phyloP scores from a whole-genome alignment of 768 basidiomycete species.

The Boletellus sp. region DNA sequence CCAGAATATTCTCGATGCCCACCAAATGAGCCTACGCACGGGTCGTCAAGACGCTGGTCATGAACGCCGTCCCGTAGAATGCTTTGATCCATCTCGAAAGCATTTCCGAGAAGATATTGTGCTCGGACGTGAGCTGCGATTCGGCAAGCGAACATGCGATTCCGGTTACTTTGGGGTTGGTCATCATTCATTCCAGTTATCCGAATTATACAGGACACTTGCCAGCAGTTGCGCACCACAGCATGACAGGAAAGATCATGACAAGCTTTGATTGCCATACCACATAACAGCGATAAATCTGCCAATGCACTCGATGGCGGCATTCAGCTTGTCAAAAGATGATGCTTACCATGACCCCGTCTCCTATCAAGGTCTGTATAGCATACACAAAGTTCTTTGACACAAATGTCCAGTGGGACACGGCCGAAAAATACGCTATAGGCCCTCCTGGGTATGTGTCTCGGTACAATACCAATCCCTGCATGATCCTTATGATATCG shows the following conservation, averaged over 20 bases:
- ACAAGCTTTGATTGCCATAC: constrained; percentile 6
- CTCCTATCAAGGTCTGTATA: constrained; percentile 8
- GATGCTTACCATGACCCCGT: constrained; percentile 7
- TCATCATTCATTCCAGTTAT: not conserved
- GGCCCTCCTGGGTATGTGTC: constrained; percentile 24
- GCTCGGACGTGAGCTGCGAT: not conserved
- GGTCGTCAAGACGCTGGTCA: constrained; percentile 9
- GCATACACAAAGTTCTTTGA: not conserved
- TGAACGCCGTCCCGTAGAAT: constrained; percentile 5
- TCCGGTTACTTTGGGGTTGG: constrained; percentile 6
- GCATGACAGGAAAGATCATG: constrained; percentile 5
- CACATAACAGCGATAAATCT: constrained; percentile 13
- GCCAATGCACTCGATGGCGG: not conserved
- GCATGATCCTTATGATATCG: constrained; percentile 18
- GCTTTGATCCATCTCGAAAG: constrained; percentile 5
- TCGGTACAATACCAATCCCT: constrained; percentile 24
- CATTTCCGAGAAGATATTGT: not conserved
- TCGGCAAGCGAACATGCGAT: not conserved
- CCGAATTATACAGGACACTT: not conserved
- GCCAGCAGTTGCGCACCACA: constrained; percentile 5
- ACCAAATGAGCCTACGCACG: not conserved
- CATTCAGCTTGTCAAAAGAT: not conserved
- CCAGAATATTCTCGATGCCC: too few relatives aligned
- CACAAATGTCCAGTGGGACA: constrained; percentile 12
- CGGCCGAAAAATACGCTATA: constrained; percentile 18